These are phyloP conservation scores for Themeda triandra DNA, from an alignment of 176 grass and related monocot genomes.

Conservation along the genomic window DNA sequence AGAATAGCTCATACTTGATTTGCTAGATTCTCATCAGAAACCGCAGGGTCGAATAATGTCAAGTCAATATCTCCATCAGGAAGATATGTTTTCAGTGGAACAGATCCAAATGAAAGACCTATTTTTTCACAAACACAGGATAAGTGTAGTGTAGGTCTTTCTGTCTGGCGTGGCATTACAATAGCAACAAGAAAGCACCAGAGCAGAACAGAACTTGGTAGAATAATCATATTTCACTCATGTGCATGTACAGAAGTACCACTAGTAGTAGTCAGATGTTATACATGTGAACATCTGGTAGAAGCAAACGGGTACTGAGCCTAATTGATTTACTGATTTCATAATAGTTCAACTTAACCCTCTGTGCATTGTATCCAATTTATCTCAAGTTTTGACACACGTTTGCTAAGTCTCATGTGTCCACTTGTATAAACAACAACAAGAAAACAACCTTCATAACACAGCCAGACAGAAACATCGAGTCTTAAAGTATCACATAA, in stretches of 20 bases:
- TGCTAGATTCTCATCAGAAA: constrained; percentile 67
- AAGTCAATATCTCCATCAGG: constrained; percentile 96
- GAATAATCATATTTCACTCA: neutral
- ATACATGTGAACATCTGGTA: neutral
- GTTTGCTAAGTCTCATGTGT: neutral
- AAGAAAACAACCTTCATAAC: neutral
- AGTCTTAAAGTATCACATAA: neutral
- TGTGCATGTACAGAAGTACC: neutral
- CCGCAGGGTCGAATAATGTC: constrained; percentile 48
- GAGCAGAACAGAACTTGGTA: neutral
- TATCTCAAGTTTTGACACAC: neutral
- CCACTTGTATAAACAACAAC: neutral
- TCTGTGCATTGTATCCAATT: neutral
- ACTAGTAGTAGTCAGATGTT: neutral
- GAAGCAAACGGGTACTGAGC: neutral
- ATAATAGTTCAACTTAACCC: neutral
- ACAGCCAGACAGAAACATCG: neutral
- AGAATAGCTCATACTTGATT: constrained; percentile 59
- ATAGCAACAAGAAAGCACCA: neutral
- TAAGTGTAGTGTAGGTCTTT: neutral
- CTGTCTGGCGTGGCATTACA: neutral
- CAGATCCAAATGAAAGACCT: constrained; percentile 86
- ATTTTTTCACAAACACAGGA: neutral
- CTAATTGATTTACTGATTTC: neutral
- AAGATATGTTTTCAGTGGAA: constrained; percentile 93